A percentile compares a stretch with the other conserved stretches of the same genome.
phyloP scores from a whole-genome alignment of 2,329 filamentous ascomycete species.

The Blastomyces parvus region DNA sequence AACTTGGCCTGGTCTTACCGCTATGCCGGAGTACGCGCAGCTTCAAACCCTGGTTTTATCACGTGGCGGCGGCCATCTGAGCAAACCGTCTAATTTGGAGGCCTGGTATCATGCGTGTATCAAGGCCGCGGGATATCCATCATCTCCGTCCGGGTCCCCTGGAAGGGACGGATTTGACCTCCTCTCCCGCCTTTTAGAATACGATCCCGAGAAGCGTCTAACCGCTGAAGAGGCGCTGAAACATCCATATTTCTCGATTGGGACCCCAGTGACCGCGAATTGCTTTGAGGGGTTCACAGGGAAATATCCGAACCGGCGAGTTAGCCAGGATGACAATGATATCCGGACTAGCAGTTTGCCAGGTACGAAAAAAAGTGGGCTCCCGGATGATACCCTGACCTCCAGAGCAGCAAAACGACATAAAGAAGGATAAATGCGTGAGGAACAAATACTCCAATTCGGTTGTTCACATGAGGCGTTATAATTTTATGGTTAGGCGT shows the following conservation, averaged over 20 bases:
- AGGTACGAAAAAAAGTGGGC: conserved; percentile 77
- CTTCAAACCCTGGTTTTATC: conserved; percentile 45
- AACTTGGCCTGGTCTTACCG: conserved; percentile 71
- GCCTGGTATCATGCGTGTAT: conserved; percentile 70
- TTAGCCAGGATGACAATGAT: conserved; percentile 92
- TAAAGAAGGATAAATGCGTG: conserved; percentile 35
- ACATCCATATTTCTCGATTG: conserved; percentile 75
- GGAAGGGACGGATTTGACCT: conserved; percentile 73
- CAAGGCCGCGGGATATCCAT: conserved; percentile 46
- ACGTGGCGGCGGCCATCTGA: conserved; percentile 40
- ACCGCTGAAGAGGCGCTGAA: conserved; percentile 82
- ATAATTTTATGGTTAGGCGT: neutral
- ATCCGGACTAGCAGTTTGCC: conserved; percentile 83
- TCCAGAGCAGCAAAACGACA: conserved; percentile 44
- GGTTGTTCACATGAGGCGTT: neutral
- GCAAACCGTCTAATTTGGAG: conserved; percentile 54
- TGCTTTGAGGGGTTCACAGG: conserved; percentile 85
- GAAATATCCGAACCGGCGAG: conserved; percentile 80
- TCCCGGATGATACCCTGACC: conserved; percentile 71
- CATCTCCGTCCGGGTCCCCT: conserved; percentile 45
- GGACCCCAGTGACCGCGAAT: conserved; percentile 61
- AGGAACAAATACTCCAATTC: neutral
- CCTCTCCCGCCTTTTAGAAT: conserved; percentile 74
- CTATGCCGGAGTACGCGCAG: conserved; percentile 79
- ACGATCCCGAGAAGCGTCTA: conserved; percentile 80